Base-by-base conservation (phyloP, 2,329 filamentous ascomycete genomes). In the Monilinia aucupariae region DNA sequence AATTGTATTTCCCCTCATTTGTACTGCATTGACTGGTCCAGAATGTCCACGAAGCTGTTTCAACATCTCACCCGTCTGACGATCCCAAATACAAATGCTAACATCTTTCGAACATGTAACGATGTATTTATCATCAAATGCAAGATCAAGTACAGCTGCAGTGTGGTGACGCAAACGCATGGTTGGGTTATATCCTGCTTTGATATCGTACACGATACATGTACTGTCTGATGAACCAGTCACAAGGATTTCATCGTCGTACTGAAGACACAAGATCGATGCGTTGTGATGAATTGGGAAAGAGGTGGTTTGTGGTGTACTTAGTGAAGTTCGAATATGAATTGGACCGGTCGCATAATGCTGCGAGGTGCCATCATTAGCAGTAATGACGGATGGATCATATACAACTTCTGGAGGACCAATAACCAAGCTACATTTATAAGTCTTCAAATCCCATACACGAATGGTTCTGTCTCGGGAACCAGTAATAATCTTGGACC, bases 71-170 rank as follows among this genome's bases (percentile, higher is more conserved):
- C 91, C 90, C 0, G 90, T 94, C 62, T 84, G 78, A 52, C 94
- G 90, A 72, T 96, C 90, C 93, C 93, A 97, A 30, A 99, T 87
- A 73, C 92, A 96, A 73, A 99, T 96, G 66, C 84, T 92, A 48
- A 88, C 86, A 76, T 99, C 94, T 77, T 99, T 99, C 74, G 91
- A 96, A 80, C 94, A 99, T 6, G 93, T 97, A 58, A 97, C 89
- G 71, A 99, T 97, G 76, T 96, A 89, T 70, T 88, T 87, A 67
- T 91, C 85, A 74, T 99, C 92, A 68, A 99, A 93, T 68, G 91
- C 93, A 12, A 99, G 86, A 74, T 99, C 94, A 17, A 99, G 83
- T 47, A 99, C 92, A 59, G 94, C 93, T 4, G 91, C 91, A 7
- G 84, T 85, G 77, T 99, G 94, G 66, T 88, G 86, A 41, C 79